Evolutionary conservation across 495 filamentous ascomycete genomes (phyloP), one percentile per base, ranked within the genome.

Genomic region (Elaphomyces granulatus): DNA sequence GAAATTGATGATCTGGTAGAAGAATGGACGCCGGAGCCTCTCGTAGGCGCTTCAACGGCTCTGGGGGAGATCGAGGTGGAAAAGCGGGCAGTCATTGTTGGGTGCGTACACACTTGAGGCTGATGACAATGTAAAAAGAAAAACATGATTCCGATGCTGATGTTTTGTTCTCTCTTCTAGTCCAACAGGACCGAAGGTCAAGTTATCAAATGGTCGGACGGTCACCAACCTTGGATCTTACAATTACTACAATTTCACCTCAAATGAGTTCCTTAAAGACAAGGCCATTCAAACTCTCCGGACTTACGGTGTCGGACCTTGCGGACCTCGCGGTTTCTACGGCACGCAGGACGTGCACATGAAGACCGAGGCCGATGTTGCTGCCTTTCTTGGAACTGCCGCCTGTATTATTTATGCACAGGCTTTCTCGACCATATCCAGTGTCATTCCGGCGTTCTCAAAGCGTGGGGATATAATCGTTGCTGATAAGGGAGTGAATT

Each of bases 381-480:
- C 90, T 2, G 70, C 78, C 15, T 90, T 82, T 58, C 59, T 99
- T 10, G 90, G 90, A 7, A 79, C 81, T 14, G 73, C 85, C 23
- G 78, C 78, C 23, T 90, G 85, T 54, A 95, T 99, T 44, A 71
- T 96, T 34, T 96, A 99, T 56, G 78, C 90, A 0, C 90, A 99
- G 51, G 80, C 87, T 0, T 95, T 99, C 54, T 87, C 82, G 4
- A 94, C 90, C 26, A 93, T 96, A 41, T 83, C 81, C 0, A 83
- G 78, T 54, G 87, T 96, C 36, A 93, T 99, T 36, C 92, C 90
- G 3, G 80, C 87, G 3, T 99, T 99, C 53, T 87, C 80, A 45
- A 99, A 99, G 70, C 70, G 90, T 46, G 92, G 92, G 3, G 90
- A 99, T 58, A 83, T 99, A 50, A 96, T 99, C 46, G 85, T 99